Percentiles rank a stretch among this genome's conserved stretches.
phyloP scores from a whole-genome alignment of 805 yeast species.

The Metschnikowia cerradonensis region DNA sequence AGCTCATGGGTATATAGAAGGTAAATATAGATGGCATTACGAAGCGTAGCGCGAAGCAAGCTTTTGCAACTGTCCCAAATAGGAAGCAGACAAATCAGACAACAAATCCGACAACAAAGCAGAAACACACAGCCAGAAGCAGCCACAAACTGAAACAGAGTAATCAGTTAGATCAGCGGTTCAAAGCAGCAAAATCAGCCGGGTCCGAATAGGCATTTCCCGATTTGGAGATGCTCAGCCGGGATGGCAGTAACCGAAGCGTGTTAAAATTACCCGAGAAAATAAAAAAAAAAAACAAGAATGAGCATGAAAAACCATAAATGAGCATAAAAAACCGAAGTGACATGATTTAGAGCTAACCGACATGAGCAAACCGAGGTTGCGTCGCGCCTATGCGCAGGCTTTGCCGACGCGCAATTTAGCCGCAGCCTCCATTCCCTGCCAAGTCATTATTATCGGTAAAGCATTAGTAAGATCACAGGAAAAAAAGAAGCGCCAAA shows the following conservation, averaged over 20 bases:
- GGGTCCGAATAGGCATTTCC: no score
- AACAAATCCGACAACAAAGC: not conserved
- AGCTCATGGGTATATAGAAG: constrained; percentile 3
- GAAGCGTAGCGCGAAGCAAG: not conserved
- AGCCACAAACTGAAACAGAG: no score
- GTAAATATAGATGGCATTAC: not conserved
- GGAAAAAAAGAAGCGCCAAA: no score
- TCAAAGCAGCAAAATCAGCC: not conserved
- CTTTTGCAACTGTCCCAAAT: no score
- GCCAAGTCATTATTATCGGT: no score
- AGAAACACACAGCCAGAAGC: no score
- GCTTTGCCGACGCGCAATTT: not conserved
- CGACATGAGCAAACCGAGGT: constrained; percentile 1
- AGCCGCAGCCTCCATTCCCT: not conserved
- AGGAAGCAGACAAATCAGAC: not conserved
- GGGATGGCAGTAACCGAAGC: no score
- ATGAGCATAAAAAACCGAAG: no score
- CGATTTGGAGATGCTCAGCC: no score
- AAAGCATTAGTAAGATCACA: no score
- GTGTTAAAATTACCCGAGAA: no score
- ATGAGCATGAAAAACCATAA: not conserved
- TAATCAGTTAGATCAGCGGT: not conserved
- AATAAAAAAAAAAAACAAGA: not conserved
- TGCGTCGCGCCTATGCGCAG: constrained; percentile 1
- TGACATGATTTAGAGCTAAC: not conserved